phyloP scores from a whole-genome alignment of 345 rosid species.

The Populus pruinosa region DNA sequence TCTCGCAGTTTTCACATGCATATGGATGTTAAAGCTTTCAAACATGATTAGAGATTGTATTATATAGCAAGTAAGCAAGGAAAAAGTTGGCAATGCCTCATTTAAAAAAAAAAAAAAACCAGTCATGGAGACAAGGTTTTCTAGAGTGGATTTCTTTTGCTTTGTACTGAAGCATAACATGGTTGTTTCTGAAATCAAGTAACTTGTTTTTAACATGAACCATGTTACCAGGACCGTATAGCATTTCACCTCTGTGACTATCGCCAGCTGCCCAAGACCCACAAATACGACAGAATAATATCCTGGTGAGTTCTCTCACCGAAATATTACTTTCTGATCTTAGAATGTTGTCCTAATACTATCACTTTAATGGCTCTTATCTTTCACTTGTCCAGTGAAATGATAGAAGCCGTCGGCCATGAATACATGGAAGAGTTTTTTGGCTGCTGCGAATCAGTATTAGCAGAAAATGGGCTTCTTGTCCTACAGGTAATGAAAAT shows the following conservation, averaged over 20 bases:
- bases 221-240: slow-evolving; percentile 47
- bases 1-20: background rate
- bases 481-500: slow-evolving; percentile 65
- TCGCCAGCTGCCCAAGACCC: slow-evolving; percentile 52
- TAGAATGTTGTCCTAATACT: background rate
- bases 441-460: slow-evolving; percentile 61
- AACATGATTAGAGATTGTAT: background rate
- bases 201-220: background rate
- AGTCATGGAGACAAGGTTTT: background rate
- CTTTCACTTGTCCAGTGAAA: slow-evolving; percentile 52
- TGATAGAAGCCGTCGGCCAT: slow-evolving; percentile 91
- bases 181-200: background rate
- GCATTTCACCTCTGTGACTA: slow-evolving; percentile 69
- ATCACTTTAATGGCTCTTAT: background rate
- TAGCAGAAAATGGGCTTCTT: slow-evolving; percentile 70
- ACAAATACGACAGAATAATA: slow-evolving; percentile 74
- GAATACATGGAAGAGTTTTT: slow-evolving; percentile 88
- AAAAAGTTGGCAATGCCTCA: background rate
- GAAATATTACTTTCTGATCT: background rate
- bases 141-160: background rate
- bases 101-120: no score
- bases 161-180: background rate
- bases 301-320: slow-evolving; percentile 53
- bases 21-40: background rate
- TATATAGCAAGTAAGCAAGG: background rate